Base-by-base conservation (phyloP, 305 asterid genomes). In the Fraxinus angustifolia region DNA sequence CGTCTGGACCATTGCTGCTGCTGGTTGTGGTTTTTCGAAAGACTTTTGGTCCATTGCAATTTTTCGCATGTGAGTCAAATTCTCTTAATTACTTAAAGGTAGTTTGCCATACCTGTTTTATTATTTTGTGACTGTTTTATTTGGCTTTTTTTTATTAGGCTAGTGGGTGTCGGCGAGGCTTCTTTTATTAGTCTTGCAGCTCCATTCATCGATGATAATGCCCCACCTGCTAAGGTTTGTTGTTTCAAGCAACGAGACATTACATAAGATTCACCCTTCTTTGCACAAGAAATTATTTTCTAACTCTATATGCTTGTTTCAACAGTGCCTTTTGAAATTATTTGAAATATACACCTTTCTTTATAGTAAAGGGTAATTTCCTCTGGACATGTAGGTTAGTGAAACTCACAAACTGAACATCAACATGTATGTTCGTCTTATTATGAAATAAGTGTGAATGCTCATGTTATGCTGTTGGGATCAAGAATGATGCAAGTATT, bases 141-240 rank as follows among this genome's bases (percentile, higher is more conserved):
- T 34, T 34, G 71, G 16, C 56, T 8, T 67, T 4, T 4, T 77
- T 68, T 73, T 78, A 8, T 76, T 78, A 95, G 98, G 98, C 89
- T 96, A 48, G 99, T 96, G 71, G 99, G 99, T 86, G 99, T 96
- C 80, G 99, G 99, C 17, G 99, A 96, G 93, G 99, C 99, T 83
- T 96, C 98, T 75, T 95, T 96, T 79, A 91, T 96, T 73, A 96
- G 98, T 89, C 97, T 96, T 83, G 99, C 99, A 3, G 97, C 98
- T 87, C 99, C 97, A 73, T 94, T 92, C 87, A 94, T 96, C 75
- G 99, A 96, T 75, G 99, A 96, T 88, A 96, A 93, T 89, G 98
- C 98, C 80, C 99, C 99, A 34, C 88, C 83, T 78, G 82, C 93
- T 78, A 95, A 90, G 98, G 99, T 94, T 82, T 81, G 85, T 33